Evolutionary conservation across 73 alveolate genomes (phyloP), one percentile per base, ranked within the genome.

Genomic region (Halteria grandinella): DNA sequence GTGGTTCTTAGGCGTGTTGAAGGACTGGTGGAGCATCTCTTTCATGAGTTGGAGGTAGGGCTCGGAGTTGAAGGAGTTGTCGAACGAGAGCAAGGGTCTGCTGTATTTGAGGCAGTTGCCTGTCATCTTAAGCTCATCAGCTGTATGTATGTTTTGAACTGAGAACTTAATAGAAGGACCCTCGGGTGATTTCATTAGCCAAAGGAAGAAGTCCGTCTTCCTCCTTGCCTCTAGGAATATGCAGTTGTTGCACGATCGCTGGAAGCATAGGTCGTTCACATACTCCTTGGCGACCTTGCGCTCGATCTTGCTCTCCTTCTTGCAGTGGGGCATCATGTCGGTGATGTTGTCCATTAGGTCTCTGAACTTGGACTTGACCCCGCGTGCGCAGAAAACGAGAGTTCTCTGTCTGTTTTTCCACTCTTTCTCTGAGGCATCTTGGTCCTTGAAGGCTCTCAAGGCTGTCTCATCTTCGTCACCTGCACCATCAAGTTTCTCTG

Each of bases 81-180:
- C 99, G 85, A 97, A 97, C 40, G 98, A 93, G 34, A 97, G 78
- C 17, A 97, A 62, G 20, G 99, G 99, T 74, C 99, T 64, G 47
- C 97, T 86, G 63, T 90, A 94, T 85, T 95, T 95, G 37, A 97
- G 71, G 78, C 99, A 95, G 71, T 97, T 97, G 0, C 99, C 99
- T 71, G 98, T 91, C 49, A 95, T 82, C 82, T 95, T 97, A 24
- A 97, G 87, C 85, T 97, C 99, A 47, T 91, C 91, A 49, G 93
- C 69, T 27, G 98, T 90, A 64, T 94, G 97, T 48, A 96, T 90
- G 63, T 94, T 95, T 43, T 93, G 90, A 15, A 97, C 91, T 23
- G 87, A 78, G 70, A 95, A 95, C 75, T 95, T 97, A 25, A 93
- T 90, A 10, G 96, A 88, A 27, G 99, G 99, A 5, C 99, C 99